Evolutionary conservation across 164 flowering plant genomes (phyloP), one percentile per base, ranked within the genome.

Genomic region (Paratinospora sagittata): DNA sequence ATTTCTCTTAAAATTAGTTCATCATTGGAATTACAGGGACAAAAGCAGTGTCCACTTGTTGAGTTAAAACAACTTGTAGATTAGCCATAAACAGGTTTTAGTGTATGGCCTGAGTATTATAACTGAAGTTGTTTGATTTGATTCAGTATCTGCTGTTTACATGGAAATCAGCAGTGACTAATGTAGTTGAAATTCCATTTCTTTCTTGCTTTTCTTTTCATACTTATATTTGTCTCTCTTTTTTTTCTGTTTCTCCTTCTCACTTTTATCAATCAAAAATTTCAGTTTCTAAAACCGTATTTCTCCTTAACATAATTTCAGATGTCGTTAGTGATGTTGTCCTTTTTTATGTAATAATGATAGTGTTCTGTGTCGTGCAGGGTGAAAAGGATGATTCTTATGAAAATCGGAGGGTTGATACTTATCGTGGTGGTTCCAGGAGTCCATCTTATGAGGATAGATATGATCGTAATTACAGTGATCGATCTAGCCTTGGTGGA

Each of bases 401-500:
- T 80, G 93, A 87, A 55, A 85, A 76, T 78, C 84, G 84, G 75
- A 84, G 82, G 79, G 47, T 57, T 19, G 91, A 87, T 75, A 47
- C 82, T 34, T 79, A 75, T 70, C 86, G 75, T 24, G 82, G 88
- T 73, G 90, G 93, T 30, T 87, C 98, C 73, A 80, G 95, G 67
- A 96, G 96, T 74, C 96, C 97, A 19, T 89, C 90, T 55, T 87
- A 83, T 81, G 95, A 91, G 55, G 96, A 87, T 58, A 62, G 80
- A 67, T 78, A 81, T 77, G 97, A 92, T 7, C 89, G 87, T 19
- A 90, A 92, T 57, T 82, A 82, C 63, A 78, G 80, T 78, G 93
- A 81, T 33, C 82, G 82, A 77, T 78, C 89, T 52, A 81, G 91
- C 81, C 82, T 86, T 77, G 90, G 90, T 78, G 92, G 86, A 72